phyloP scores from a whole-genome alignment of 768 basidiomycete genomes.

The Russula abietina region DNA sequence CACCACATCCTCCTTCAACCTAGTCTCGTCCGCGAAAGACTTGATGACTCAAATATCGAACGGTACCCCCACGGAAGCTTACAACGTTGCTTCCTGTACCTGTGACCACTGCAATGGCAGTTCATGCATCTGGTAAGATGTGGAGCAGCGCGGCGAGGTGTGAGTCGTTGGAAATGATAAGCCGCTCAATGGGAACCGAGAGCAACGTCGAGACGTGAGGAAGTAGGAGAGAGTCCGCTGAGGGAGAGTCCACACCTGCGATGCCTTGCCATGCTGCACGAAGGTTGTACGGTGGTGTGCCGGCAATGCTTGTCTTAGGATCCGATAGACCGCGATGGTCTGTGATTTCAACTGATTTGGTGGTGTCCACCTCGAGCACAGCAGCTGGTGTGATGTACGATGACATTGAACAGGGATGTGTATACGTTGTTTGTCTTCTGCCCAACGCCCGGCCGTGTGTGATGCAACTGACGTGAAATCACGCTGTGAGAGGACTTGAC shows the following conservation, averaged over 20 bases:
- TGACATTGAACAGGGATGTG: too few species aligned
- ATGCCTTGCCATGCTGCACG: conserved; percentile 77
- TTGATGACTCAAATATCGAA: too few species aligned
- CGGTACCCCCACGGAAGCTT: conserved; percentile 46
- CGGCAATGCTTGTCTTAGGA: background rate
- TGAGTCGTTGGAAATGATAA: conserved; percentile 75
- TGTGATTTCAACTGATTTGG: too few species aligned
- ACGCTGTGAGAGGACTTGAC: too few species aligned
- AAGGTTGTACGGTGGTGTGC: conserved; percentile 37
- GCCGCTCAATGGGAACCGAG: conserved; percentile 44
- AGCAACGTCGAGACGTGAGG: conserved; percentile 51
- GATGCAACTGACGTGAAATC: too few species aligned
- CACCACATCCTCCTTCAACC: too few species aligned
- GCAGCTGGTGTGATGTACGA: too few species aligned
- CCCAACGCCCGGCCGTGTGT: too few species aligned
- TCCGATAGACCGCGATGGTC: too few species aligned
- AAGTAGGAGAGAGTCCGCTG: conserved; percentile 52
- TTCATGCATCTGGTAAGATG: conserved; percentile 48
- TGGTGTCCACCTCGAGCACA: too few species aligned
- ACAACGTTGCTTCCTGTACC: conserved; percentile 80
- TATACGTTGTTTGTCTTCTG: too few species aligned
- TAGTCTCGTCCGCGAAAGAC: too few species aligned
- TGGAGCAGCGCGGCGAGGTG: conserved; percentile 75
- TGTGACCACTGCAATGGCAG: conserved; percentile 67
- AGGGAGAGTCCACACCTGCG: conserved; percentile 73